These are phyloP conservation scores for Colletotrichum echinochloae DNA, from an alignment of 2,329 filamentous ascomycete genomes.

Conservation along the genomic window DNA sequence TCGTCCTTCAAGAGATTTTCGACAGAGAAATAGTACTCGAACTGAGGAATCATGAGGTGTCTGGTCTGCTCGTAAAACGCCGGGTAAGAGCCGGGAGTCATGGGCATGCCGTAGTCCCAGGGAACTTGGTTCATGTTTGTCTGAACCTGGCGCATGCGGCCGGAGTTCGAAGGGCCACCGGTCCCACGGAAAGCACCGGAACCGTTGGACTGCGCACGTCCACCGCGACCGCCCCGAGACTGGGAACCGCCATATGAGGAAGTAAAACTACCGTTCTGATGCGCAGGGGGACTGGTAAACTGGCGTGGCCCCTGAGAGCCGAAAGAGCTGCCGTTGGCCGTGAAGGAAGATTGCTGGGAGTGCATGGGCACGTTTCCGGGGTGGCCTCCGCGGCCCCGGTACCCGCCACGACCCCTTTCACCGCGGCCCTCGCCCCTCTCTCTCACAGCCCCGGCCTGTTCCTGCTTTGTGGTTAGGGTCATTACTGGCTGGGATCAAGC, in stretches of 20 bases:
- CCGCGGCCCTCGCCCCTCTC: conserved; percentile 52
- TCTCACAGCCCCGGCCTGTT: conserved; percentile 44
- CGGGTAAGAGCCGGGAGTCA: conserved; percentile 12
- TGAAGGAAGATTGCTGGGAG: conserved; percentile 50
- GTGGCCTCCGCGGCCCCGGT: conserved; percentile 60
- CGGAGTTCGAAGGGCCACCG: conserved; percentile 38
- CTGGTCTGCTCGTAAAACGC: conserved; percentile 30
- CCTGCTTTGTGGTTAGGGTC: conserved; percentile 40
- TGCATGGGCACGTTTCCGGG: conserved; percentile 49
- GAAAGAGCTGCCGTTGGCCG: conserved; percentile 50
- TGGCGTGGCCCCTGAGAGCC: conserved; percentile 48
- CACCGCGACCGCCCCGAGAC: conserved; percentile 36
- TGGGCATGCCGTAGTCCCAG: conserved; percentile 55
- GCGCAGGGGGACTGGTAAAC: conserved; percentile 57
- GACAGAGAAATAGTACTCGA: conserved; percentile 97
- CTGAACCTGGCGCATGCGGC: conserved; percentile 53
- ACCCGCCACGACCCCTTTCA: conserved; percentile 58
- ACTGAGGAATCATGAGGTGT: conserved; percentile 58
- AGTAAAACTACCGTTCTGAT: conserved; percentile 48
- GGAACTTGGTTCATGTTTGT: conserved; percentile 47
- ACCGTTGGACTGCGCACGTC: conserved; percentile 34
- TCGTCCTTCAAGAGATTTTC: conserved; percentile 96
- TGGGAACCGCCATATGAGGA: conserved; percentile 34
- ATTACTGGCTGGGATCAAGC: conserved; percentile 39
- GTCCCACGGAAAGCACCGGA: conserved; percentile 32